Evolutionary conservation across 2,329 filamentous ascomycete species (phyloP), one percentile per base, ranked within the genome.

Genomic region (Ustilaginoidea virens): DNA sequence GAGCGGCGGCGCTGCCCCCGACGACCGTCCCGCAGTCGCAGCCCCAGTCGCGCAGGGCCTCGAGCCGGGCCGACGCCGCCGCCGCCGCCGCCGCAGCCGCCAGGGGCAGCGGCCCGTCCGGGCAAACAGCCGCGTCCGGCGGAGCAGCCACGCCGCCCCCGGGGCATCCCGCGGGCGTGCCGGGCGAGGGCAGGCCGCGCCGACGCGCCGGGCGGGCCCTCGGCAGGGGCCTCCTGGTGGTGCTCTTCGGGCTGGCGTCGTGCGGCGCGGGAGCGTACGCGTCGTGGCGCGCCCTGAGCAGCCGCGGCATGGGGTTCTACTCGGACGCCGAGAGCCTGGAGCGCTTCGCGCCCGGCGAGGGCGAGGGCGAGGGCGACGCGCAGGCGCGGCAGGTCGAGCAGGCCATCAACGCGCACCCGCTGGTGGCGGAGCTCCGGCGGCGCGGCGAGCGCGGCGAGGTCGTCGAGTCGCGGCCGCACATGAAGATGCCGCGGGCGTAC

Each of bases 401-500:
- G 7, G 68, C 70, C 45, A 82, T 96, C 51, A 69, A 74, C 45
- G 68, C 62, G 25, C 83, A 90, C 56, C 77, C 82, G 1, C 50
- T 92, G n/a, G 66, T 78, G 4, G 49, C 62, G n/a, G 60, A 67
- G 23, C 61, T 96, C 28, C 76, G 86, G 26, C 53, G 55, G 12
- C 65, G 80, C 42, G 60, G 73, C 1, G 67, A 69, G 16, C 79
- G 80, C 42, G 60, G 73, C 1, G 67, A 69, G 16, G 79, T 77
- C 51, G 66, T 60, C 19, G 85, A 92, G 51, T 77, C 78, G 19
- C 70, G 90, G 23, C 87, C 87, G 8, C 83, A 93, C 48, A 60
- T 94, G 48, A 90, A 86, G 54, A 79, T 94, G 46, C 85, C 87
- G 0, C 60, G 63, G 16, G 53, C 63, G 3, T 66, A 83, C 51